These are phyloP conservation scores for Mucuna pruriens DNA, from an alignment of 306 rosid genomes.

Conservation along the genomic window DNA sequence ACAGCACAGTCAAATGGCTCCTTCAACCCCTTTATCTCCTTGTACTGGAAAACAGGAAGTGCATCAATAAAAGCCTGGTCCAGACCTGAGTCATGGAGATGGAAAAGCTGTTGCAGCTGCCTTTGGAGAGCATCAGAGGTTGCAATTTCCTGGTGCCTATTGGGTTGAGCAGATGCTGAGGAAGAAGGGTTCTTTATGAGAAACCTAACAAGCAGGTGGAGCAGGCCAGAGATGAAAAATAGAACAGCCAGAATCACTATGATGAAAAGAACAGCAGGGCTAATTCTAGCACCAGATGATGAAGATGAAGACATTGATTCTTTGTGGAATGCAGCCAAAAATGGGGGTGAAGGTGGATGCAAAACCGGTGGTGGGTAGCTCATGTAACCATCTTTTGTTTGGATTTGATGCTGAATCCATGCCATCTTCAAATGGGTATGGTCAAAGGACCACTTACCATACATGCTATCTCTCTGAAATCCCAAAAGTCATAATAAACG, in stretches of 20 bases:
- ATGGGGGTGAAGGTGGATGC: slow-evolving; percentile 53
- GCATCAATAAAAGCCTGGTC: slow-evolving; percentile 92
- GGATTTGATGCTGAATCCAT: slow-evolving; percentile 59
- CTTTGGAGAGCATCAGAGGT: slow-evolving; percentile 80
- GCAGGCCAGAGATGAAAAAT: slow-evolving; percentile 86
- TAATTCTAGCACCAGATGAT: slow-evolving; percentile 65
- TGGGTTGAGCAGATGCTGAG: slow-evolving; percentile 61
- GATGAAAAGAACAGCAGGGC: slow-evolving; percentile 85
- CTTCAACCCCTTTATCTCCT: slow-evolving; percentile 73
- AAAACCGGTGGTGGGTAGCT: slow-evolving; percentile 60
- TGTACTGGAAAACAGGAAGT: slow-evolving; percentile 82
- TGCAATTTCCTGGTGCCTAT: slow-evolving; percentile 68
- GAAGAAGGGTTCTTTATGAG: slow-evolving; percentile 76
- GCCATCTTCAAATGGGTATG: slow-evolving; percentile 69
- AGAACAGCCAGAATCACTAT: slow-evolving; percentile 82
- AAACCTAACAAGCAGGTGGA: slow-evolving; percentile 83
- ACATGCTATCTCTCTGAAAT: slow-evolving; percentile 43
- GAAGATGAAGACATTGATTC: slow-evolving; percentile 53
- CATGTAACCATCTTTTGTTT: slow-evolving; percentile 63
- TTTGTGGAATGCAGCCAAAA: slow-evolving; percentile 46
- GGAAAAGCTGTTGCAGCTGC: slow-evolving; percentile 87
- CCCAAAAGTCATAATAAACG: slow-evolving; percentile 46
- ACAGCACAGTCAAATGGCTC: slow-evolving; percentile 91
- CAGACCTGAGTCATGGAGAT: slow-evolving; percentile 85
- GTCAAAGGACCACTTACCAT: slow-evolving; percentile 50